A percentile compares a stretch with the other conserved stretches of the same genome.
These are phyloP conservation scores for Dorcoceras hygrometricum DNA, from an alignment of 257 asterid species.

Conservation along the genomic window DNA sequence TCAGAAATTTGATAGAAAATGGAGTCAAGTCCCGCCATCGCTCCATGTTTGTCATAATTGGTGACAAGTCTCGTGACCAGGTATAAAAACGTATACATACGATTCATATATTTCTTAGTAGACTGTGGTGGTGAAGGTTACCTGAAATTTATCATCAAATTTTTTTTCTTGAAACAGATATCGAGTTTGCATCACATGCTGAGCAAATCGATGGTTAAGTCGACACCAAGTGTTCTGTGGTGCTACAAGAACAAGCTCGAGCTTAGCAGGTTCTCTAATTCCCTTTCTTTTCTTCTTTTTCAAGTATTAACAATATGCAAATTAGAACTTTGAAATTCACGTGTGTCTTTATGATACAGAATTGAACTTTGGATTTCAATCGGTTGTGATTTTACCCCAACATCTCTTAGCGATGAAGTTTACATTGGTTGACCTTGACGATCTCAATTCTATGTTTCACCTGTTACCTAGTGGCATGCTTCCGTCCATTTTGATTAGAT, in stretches of 20 bases:
- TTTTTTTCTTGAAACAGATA: constrained; percentile 40
- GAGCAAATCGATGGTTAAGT: constrained; percentile 60
- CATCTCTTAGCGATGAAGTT: neutral
- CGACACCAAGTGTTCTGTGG: constrained; percentile 84
- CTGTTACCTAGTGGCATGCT: no score
- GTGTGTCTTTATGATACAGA: neutral
- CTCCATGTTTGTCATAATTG: constrained; percentile 81
- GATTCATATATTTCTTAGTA: neutral
- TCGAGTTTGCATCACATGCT: constrained; percentile 73
- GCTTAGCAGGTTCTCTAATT: constrained; percentile 64
- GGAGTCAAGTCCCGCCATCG: constrained; percentile 87
- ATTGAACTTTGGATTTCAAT: neutral
- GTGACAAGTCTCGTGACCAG: constrained; percentile 93
- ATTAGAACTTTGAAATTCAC: constrained; percentile 6
- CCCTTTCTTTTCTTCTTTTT: neutral
- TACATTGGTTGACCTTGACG: no score
- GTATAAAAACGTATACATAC: constrained; percentile 14
- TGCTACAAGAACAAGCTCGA: constrained; percentile 94
- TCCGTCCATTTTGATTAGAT: no score
- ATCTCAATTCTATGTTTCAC: no score
- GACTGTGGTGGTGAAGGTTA: constrained; percentile 6
- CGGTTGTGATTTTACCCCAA: constrained; percentile 10
- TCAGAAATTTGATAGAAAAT: constrained; percentile 81
- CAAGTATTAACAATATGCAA: neutral
- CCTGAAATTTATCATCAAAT: neutral